Evolutionary conservation across 176 grass and related monocot genomes (phyloP), one percentile per base, ranked within the genome.

Genomic region (Alopecurus myosuroides): DNA sequence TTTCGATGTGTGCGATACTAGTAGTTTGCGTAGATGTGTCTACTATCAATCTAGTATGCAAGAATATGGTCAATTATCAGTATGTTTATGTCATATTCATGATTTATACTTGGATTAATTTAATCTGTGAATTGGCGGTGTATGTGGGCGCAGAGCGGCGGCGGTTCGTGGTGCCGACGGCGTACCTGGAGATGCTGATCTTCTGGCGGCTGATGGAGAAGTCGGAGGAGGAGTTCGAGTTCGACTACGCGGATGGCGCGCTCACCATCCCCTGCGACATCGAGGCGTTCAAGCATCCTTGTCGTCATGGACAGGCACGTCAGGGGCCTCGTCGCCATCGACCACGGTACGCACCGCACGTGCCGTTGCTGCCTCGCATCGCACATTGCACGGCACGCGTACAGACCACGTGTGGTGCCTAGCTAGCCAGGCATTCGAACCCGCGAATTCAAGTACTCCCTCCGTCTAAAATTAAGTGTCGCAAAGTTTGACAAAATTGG

Each of bases 111-210:
- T n/a, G n/a, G n/a, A n/a, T n/a, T n/a, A n/a, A n/a, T n/a, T n/a
- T n/a, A n/a, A n/a, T n/a, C n/a, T n/a, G n/a, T n/a, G n/a, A n/a
- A n/a, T n/a, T n/a, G n/a, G 53, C 78, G 8, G 81, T 89, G 52
- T 89, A 89, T 51, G 85, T 92, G 31, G 85, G 85, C 12, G 44
- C 64, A 22, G 88, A 88, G 56, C 77, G 70, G 17, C 86, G 82
- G 9, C 86, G 95, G 88, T 97, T 94, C 69, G 88, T 97, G 46
- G 88, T 97, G 62, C 95, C 90, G 11, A 91, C 82, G 19, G 79
- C 81, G 58, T 91, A 91, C 79, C 78, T 97, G 10, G 81, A 49
- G 13, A 45, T 85, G 56, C 85, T 81, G 12, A 86, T 89, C 23
- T 94, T 97, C 42, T 68, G 84, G 84, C 76, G 82, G 76, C 92